phyloP scores from a whole-genome alignment of 306 rosid species.

The Prunus mume region DNA sequence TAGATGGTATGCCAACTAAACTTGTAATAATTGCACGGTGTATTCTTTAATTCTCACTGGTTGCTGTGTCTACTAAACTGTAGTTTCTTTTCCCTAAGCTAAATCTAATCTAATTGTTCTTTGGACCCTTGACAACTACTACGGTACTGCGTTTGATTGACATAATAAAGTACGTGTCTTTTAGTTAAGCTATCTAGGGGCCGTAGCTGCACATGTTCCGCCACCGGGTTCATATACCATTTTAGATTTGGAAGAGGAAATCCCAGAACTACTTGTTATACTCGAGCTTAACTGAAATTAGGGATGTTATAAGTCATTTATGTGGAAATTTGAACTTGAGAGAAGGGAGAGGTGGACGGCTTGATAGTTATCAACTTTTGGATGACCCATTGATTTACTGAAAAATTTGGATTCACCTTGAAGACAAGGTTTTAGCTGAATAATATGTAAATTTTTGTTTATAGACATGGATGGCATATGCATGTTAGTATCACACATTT shows the following conservation, averaged over 20 bases:
- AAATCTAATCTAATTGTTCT: slow-evolving; percentile 33
- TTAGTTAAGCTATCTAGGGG: slow-evolving; percentile 19
- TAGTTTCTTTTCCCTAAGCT: slow-evolving; percentile 26
- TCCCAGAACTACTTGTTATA: neutral
- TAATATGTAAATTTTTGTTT: neutral
- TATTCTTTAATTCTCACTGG: slow-evolving; percentile 18
- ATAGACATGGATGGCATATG: neutral
- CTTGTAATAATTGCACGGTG: slow-evolving; percentile 23
- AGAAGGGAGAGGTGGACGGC: neutral
- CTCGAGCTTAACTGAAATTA: neutral
- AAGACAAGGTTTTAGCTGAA: neutral
- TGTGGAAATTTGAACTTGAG: neutral
- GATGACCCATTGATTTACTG: neutral
- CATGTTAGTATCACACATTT: neutral
- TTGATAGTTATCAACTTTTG: neutral
- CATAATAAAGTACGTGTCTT: slow-evolving; percentile 20
- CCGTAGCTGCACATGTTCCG: slow-evolving; percentile 30
- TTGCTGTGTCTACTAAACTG: slow-evolving; percentile 15
- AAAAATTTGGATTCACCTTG: neutral
- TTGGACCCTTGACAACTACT: slow-evolving; percentile 33
- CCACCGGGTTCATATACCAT: slow-evolving; percentile 14
- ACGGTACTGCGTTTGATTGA: slow-evolving; percentile 24
- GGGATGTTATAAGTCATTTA: neutral
- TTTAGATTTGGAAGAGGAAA: slow-evolving; percentile 14
- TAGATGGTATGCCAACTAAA: slow-evolving; percentile 70